Conservation (phyloP, 257 asterid genomes). For the Solanum appendiculatum region DNA sequence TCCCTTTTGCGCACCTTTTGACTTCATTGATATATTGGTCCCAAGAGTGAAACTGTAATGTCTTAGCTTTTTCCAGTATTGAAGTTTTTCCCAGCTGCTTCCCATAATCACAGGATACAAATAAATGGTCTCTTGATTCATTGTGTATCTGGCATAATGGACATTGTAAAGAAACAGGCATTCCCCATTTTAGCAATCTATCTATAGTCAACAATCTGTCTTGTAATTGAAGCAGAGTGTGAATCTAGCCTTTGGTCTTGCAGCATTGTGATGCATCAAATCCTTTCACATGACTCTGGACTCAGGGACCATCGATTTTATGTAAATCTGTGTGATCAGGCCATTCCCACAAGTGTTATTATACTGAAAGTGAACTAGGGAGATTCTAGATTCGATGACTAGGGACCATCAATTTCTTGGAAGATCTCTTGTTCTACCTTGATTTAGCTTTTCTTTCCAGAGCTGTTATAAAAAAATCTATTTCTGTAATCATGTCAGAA, state of each 20-base stretch:
- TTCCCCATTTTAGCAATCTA: not conserved
- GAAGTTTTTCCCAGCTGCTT: not conserved
- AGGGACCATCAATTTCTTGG: not conserved
- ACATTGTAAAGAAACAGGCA: not conserved
- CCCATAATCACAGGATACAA: not conserved
- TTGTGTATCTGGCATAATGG: not conserved
- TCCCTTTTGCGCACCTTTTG: not conserved
- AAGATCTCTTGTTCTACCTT: not conserved
- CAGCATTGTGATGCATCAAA: not conserved
- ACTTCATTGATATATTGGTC: not conserved
- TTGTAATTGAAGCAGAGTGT: not conserved
- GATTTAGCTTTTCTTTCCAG: not conserved
- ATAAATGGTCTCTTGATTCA: not conserved
- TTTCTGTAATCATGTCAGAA: not conserved
- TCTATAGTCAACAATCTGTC: not conserved
- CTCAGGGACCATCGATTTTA: not conserved
- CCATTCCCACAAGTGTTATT: not conserved
- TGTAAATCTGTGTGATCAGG: not conserved
- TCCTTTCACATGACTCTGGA: not conserved
- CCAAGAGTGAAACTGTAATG: not conserved
- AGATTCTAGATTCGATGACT: not conserved
- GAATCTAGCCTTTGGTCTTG: not conserved
- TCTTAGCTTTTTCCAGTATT: not conserved
- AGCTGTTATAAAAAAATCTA: not conserved
- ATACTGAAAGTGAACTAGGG: not conserved